Evolutionary conservation across 2,329 filamentous ascomycete genomes (phyloP).

Genomic region (Dendrostoma leiphaemia): DNA sequence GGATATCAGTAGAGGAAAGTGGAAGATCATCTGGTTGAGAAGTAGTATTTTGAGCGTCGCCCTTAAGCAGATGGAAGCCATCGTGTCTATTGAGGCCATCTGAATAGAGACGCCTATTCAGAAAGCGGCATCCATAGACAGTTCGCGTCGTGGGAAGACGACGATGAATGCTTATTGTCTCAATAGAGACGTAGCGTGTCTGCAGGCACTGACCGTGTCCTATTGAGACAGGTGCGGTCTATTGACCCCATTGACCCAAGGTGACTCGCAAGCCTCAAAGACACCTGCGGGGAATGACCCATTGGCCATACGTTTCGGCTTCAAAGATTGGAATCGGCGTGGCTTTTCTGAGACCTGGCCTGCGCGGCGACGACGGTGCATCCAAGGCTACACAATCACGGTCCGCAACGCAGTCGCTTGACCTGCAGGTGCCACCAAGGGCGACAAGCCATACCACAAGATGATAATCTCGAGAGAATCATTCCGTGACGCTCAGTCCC

Average conservation of each 20-base stretch:
- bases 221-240: neutral
- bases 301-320: neutral
- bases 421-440: neutral
- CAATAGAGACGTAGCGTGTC: neutral
- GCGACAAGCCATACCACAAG: neutral
- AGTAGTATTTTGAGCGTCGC: neutral
- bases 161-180: constrained; percentile 5
- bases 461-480: neutral
- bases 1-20: neutral
- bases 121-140: neutral
- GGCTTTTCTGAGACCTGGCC: neutral
- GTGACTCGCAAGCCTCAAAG: too few species aligned
- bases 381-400: neutral
- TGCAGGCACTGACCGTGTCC: neutral
- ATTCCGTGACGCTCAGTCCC: too few species aligned
- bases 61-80: neutral
- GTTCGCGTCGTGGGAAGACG: neutral
- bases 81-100: neutral
- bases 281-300: neutral
- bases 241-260: constrained; percentile 5
- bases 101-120: constrained; percentile 5
- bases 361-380: neutral
- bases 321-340: neutral
- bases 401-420: neutral
- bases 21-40: neutral